Conservation (phyloP, 202 grass and related monocot species). For the Musa balbisiana region DNA sequence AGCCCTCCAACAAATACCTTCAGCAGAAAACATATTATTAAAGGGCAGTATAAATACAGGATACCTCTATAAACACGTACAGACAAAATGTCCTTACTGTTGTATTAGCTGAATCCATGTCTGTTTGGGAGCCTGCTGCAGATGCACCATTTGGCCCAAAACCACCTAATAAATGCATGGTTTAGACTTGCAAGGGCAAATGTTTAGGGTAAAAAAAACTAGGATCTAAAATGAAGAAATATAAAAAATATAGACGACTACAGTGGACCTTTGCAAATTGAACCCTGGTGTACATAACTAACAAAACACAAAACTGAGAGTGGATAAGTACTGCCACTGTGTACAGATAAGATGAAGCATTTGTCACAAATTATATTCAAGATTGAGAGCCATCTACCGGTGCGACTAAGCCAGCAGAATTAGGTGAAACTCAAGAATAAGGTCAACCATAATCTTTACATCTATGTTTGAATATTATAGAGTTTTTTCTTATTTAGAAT, state of each 20-base stretch:
- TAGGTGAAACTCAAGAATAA: too few species aligned
- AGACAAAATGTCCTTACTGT: conserved; percentile 37
- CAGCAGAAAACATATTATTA: conserved; percentile 19
- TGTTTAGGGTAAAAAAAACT: not conserved
- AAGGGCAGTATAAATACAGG: conserved; percentile 22
- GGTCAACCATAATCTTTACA: too few species aligned
- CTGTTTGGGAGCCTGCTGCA: conserved; percentile 28
- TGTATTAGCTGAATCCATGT: conserved; percentile 64
- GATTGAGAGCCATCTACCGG: too few species aligned
- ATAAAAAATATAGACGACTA: not conserved
- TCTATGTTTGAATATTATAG: not conserved
- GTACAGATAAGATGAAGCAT: too few species aligned
- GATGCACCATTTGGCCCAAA: conserved; percentile 50
- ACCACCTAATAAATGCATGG: conserved; percentile 41
- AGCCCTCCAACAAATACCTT: conserved; percentile 83
- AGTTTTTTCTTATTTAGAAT: not conserved
- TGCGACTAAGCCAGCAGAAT: too few species aligned
- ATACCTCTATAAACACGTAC: conserved; percentile 1
- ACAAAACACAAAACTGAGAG: too few species aligned
- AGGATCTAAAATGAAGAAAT: not conserved
- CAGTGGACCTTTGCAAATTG: not conserved
- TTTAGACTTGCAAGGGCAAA: not conserved
- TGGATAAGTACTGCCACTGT: too few species aligned
- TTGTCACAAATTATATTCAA: too few species aligned
- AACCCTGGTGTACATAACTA: not conserved